Evolutionary conservation across 2,329 filamentous ascomycete genomes (phyloP), one percentile per base, ranked within the genome.

Genomic region (Colletotrichum magnum): DNA sequence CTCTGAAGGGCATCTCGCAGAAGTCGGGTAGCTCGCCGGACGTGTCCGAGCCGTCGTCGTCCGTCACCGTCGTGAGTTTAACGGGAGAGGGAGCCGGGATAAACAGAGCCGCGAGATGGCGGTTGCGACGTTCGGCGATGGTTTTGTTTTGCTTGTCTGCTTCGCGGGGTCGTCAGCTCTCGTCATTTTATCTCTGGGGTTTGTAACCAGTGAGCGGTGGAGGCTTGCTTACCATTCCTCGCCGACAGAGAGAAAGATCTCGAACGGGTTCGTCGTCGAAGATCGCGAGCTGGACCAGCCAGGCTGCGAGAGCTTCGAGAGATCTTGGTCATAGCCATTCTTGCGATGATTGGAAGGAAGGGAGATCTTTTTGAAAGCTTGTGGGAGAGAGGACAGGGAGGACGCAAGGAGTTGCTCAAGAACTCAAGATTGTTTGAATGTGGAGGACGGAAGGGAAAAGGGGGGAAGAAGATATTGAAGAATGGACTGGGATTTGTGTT

Each of bases 1-100:
- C 13, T 50, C 28, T 21, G 43, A 51, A 59, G 39, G 28, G 57
- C n/a, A 39, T 28, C 28, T 39, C 45, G 18, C n/a, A 41, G 57
- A 45, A 51, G 16, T 39, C 28, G 47, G 57, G 28, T 45, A 59
- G 57, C 45, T 59, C 41, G 41, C 41, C 41, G 5, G 41, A 43
- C 10, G 13, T 15, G 41, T 15, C 41, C 41, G 41, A 43, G 41
- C 6, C 41, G 41, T 43, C 41, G 41, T 43, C 41, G 41, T 43
- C 41, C 41, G 41, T 43, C 41, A n/a, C 41, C 13, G 41, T 13
- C 13, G 10, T 43, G 41, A 43, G 13, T 15, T 43, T n/a, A n/a
- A 43, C 47, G 9, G 47, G 47, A 6, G 52, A 54, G 15, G 32
- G 28, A 12, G 32, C 16, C 7, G 52, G 28, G 28, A 24, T 54